Base-by-base conservation (phyloP, 768 basidiomycete genomes). In the Steccherinum ochraceum region DNA sequence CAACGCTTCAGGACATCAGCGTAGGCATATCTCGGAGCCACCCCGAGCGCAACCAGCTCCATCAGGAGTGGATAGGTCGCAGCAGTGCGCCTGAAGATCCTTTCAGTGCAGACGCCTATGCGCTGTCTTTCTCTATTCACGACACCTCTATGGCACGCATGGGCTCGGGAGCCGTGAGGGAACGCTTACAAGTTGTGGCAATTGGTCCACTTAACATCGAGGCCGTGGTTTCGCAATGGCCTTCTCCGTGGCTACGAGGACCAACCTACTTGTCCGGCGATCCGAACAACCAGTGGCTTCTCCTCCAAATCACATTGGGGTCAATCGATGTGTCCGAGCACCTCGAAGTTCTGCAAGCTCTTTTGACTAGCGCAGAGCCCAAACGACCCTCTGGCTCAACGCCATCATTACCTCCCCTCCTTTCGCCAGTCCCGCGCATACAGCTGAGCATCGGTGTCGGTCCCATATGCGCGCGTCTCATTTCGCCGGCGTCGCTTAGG, bases 191-290 rank as follows among this genome's bases (percentile, higher is more conserved):
- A n/a, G 58, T 84, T 12, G 56, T 76, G 27, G 70, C 67, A 13
- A 52, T 83, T 13, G 73, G 73, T 20, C 61, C 67, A 3, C 49
- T 75, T 13, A 56, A 69, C 26, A 53, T 78, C 21, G 65, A 74
- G 45, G 61, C 69, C 1, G 64, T 85, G 20, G 64, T 73, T 19
- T 75, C 75, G 2, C 80, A 82, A 61, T 89, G 84, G 84, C 81
- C 83, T 7, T 63, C 74, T 40, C 77, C 76, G n/a, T 77, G 77
- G 70, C 64, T 84, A 24, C 65, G 65, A 25, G 64, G 72, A 2
- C 69, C 75, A 19, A 67, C 74, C 0, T 79, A 83, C 57, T 61
- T 83, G 41, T 54, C 66, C 12, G 79, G 77, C 20, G 83, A 84
- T 58, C 76, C 81, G 7, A 83, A 82, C 59, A 70, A 75, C 10